phyloP scores from a whole-genome alignment of 1,139 yeast species.

The Saccharomyces hybrid region DNA sequence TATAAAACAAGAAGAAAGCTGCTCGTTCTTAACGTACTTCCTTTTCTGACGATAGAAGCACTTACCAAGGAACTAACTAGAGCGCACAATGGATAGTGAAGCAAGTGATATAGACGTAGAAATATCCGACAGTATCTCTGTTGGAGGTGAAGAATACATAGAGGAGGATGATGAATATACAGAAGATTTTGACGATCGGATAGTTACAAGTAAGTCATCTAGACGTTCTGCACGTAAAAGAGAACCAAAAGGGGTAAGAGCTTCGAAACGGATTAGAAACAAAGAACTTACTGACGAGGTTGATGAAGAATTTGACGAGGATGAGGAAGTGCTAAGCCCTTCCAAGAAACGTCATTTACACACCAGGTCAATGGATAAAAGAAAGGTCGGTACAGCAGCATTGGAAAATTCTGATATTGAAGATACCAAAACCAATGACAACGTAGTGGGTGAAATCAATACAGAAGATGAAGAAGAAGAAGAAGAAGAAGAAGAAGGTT shows the following conservation, averaged over 20 bases:
- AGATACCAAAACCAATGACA: not conserved
- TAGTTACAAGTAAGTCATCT: not conserved
- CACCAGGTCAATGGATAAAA: not conserved
- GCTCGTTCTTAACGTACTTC: not conserved
- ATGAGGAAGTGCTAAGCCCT: slow-evolving; percentile 4
- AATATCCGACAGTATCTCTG: slow-evolving; percentile 3
- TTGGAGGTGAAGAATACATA: slow-evolving; percentile 14
- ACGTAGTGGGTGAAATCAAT: slow-evolving; percentile 3
- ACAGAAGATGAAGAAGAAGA: slow-evolving; percentile 11
- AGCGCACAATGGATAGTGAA: slow-evolving; percentile 10
- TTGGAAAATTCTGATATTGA: not conserved
- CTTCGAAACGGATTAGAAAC: not conserved
- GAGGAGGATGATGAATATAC: slow-evolving; percentile 13
- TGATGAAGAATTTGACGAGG: slow-evolving; percentile 6
- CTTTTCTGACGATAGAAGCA: not conserved
- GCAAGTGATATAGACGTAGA: slow-evolving; percentile 10
- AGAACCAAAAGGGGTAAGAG: not conserved
- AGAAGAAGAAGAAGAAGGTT: slow-evolving; percentile 9
- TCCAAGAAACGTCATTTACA: not conserved
- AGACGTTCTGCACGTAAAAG: not conserved
- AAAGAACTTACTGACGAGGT: not conserved
- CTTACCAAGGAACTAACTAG: not conserved
- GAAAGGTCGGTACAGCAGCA: not conserved
- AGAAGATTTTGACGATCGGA: slow-evolving; percentile 11
- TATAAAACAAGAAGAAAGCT: not conserved